Evolutionary conservation across 163 green algal genomes (phyloP).

Genomic region (Chloromonas sp.): DNA sequence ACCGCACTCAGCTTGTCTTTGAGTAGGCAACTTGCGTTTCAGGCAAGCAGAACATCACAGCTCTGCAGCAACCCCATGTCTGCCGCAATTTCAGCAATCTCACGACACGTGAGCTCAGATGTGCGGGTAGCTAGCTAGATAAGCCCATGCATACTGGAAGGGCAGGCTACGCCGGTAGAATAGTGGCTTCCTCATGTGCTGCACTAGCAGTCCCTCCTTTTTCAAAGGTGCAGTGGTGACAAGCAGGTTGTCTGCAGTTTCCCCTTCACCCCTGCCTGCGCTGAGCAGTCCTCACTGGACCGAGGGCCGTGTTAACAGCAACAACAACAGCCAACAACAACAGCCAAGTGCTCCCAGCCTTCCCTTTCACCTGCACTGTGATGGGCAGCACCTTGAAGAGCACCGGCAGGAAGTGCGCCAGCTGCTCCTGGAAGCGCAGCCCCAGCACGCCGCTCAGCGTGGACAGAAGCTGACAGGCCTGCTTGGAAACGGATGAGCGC

Average conservation of each 20-base stretch:
- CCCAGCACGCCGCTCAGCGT: constrained; percentile 49
- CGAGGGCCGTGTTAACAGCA: too few relatives aligned
- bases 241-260: too few relatives aligned
- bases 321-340: too few relatives aligned
- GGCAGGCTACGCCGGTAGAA: too few relatives aligned
- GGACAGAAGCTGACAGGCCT: constrained; percentile 57
- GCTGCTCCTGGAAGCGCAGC: constrained; percentile 42
- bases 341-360: too few relatives aligned
- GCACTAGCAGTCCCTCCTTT: too few relatives aligned
- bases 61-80: background rate
- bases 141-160: too few relatives aligned
- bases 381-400: constrained; percentile 67
- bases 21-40: background rate
- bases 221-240: too few relatives aligned
- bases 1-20: background rate
- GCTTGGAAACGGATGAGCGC: constrained; percentile 62
- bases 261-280: too few relatives aligned
- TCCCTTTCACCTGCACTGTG: constrained; percentile 51
- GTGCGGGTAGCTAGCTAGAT: too few relatives aligned
- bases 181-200: too few relatives aligned
- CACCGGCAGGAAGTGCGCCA: constrained; percentile 47
- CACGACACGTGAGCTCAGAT: background rate
- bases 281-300: too few relatives aligned
- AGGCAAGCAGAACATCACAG: background rate
- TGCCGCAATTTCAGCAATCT: background rate